Base-by-base conservation (phyloP, 257 asterid species). In the Solanum rostratum region DNA sequence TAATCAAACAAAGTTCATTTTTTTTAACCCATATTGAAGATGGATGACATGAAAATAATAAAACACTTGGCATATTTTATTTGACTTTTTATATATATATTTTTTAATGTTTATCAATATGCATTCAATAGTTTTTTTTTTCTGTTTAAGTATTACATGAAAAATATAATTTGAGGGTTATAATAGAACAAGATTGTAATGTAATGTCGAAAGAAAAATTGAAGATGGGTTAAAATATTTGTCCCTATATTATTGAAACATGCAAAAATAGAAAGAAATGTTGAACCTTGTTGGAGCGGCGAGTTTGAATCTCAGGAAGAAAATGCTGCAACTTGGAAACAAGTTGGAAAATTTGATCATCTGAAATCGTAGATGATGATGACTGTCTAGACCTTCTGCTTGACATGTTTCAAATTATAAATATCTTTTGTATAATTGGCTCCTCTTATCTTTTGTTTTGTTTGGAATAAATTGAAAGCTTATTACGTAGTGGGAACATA, bases 261-360 rank as follows among this genome's bases (percentile, higher is more conserved):
- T 37, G 78, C 50, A 68, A 33, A 19, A 62, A 62, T 11, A 24
- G 39, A 62, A 62, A 27, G 33, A 62, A 63, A 30, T 30, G 33
- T 30, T 30, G 33, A 27, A 27, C 92, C 90, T 90, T 88, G 82
- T 8, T 65, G 9, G 90, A 81, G 62, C 91, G 88, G 33, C 89
- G 79, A 50, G 59, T 85, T 27, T 87, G 92, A 76, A 90, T 83
- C 86, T 90, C 91, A 0, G 91, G 92, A 41, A 90, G 89, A 55
- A 86, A 88, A 4, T 88, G 89, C 30, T 86, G 91, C 68, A 90
- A 85, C 87, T 90, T 88, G 84, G 90, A 88, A 11, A 90, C 89
- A 39, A 90, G 92, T 30, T 90, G 87, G 37, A 88, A 82, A 33
- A 90, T 88, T 82, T 90, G 89, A 74, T 90, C 91, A 50, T 88